Conservation (phyloP, 768 basidiomycete genomes). For the Dioszegia crocea region DNA sequence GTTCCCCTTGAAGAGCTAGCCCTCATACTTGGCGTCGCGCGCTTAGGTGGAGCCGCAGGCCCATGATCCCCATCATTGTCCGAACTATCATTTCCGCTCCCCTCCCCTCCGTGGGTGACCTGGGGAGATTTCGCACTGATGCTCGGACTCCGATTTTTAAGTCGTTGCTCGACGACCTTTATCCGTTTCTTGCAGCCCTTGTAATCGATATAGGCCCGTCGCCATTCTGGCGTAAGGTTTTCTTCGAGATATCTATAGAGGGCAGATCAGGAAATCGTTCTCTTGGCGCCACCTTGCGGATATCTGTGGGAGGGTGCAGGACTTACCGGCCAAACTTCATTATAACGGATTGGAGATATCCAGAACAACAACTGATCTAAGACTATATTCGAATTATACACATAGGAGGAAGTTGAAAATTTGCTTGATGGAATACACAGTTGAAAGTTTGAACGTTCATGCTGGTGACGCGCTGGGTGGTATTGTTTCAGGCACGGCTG, state of each 20-base stretch:
- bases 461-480: not conserved
- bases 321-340: conserved; percentile 42
- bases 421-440: not conserved
- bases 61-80: conserved; percentile 55
- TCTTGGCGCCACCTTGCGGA: no score
- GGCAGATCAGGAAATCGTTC: conserved; percentile 1
- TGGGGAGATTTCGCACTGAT: not conserved
- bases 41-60: conserved; percentile 30
- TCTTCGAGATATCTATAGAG: conserved; percentile 39
- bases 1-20: not conserved
- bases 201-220: conserved; percentile 50
- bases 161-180: conserved; percentile 37
- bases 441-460: no score
- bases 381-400: no score
- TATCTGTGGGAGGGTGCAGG: not conserved
- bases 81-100: conserved; percentile 71
- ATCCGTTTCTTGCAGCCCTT: conserved; percentile 47
- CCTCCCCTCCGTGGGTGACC: conserved; percentile 35
- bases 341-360: no score
- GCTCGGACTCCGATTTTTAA: conserved; percentile 12
- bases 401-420: not conserved
- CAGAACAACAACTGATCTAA: no score
- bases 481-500: not conserved
- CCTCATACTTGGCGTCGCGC: conserved; percentile 9
- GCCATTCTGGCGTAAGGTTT: conserved; percentile 49